phyloP scores from a whole-genome alignment of 2,329 filamentous ascomycete species.

The Xylaria sp. region DNA sequence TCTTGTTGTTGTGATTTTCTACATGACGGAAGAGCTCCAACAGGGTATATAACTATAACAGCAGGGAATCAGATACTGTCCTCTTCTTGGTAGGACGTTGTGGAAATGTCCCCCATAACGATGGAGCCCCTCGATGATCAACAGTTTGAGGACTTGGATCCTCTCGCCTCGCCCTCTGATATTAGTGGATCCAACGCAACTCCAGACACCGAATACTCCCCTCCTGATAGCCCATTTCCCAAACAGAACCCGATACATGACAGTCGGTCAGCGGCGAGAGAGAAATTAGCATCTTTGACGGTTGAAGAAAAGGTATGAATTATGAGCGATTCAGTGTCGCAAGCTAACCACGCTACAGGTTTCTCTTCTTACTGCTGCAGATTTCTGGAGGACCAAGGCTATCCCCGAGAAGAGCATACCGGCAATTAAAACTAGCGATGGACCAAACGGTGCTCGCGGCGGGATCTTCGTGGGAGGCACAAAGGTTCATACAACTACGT shows the following conservation, averaged over 20 bases:
- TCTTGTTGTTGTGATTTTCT: background rate
- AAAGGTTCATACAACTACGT: conserved; percentile 49
- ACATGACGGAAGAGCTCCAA: background rate
- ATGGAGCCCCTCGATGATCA: conserved; percentile 40
- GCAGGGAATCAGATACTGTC: conserved; percentile 4
- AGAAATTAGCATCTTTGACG: conserved; percentile 58
- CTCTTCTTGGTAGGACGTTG: background rate
- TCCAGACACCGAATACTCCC: conserved; percentile 57
- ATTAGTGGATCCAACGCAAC: conserved; percentile 50
- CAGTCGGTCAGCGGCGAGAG: conserved; percentile 49
- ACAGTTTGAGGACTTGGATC: conserved; percentile 42
- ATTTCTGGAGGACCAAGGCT: conserved; percentile 73
- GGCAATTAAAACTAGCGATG: conserved; percentile 70
- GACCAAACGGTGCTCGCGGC: conserved; percentile 72
- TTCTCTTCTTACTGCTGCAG: conserved; percentile 64
- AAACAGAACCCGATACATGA: conserved; percentile 45
- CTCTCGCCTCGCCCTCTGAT: conserved; percentile 44
- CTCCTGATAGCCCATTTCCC: conserved; percentile 50
- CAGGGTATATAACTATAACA: background rate
- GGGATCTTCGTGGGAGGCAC: conserved; percentile 72
- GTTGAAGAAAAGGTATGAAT: conserved; percentile 61
- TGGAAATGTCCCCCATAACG: conserved; percentile 28
- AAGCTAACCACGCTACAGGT: conserved; percentile 48
- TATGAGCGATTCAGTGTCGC: background rate
- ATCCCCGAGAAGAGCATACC: conserved; percentile 68